Conservation (phyloP, 192 early-diverging fungal species). For the Coemansia asiatica region DNA sequence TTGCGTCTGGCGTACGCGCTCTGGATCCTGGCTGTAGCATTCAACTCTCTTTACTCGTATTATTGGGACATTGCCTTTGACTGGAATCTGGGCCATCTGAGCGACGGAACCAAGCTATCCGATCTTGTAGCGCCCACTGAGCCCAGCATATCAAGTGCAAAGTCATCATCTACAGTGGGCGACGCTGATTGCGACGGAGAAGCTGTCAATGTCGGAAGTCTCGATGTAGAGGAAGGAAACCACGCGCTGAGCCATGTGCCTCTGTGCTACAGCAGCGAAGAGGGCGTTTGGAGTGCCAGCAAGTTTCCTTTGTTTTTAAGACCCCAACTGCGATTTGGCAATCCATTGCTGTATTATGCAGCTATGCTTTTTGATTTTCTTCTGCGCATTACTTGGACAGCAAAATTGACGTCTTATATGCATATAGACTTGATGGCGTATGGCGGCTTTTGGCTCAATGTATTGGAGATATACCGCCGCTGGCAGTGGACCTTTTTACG, state of each 20-base stretch:
- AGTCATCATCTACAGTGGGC: background rate
- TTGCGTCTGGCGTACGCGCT: constrained; percentile 28
- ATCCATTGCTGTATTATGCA: constrained; percentile 66
- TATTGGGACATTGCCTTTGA: constrained; percentile 96
- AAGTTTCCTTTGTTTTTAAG: constrained; percentile 58
- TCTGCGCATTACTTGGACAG: constrained; percentile 83
- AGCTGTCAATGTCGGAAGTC: background rate
- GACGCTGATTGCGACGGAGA: constrained; percentile 16
- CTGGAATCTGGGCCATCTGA: constrained; percentile 69
- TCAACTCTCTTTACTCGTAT: constrained; percentile 91
- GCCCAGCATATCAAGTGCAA: background rate
- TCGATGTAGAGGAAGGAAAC: constrained; percentile 6
- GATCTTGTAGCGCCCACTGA: constrained; percentile 23
- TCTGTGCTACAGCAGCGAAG: background rate
- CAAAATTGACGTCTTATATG: constrained; percentile 67
- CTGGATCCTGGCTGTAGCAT: constrained; percentile 66
- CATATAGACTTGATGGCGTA: constrained; percentile 66
- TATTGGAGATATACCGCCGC: constrained; percentile 78
- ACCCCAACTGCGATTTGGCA: constrained; percentile 64
- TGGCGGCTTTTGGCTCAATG: constrained; percentile 74
- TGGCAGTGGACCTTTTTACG: constrained; percentile 97
- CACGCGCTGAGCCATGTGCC: background rate
- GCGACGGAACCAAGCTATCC: constrained; percentile 35
- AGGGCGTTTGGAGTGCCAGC: background rate
- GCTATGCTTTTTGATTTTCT: constrained; percentile 80